phyloP scores from a whole-genome alignment of 2,329 filamentous ascomycete species.

The Penicillium verrucosum region DNA sequence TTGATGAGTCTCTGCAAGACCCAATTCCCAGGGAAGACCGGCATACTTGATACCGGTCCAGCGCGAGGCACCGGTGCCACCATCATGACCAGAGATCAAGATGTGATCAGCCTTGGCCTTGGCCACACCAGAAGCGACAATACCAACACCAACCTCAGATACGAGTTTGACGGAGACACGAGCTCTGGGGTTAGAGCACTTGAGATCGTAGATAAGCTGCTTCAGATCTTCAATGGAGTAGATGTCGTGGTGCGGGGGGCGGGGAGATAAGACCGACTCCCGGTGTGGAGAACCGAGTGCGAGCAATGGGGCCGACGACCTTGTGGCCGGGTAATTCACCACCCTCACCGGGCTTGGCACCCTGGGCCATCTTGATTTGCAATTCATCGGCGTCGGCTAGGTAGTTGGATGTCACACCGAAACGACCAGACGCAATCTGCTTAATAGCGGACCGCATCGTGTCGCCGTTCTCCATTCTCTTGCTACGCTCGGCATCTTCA shows the following conservation, averaged over 20 bases:
- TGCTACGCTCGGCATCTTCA: constrained; percentile 87
- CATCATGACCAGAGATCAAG: constrained; percentile 92
- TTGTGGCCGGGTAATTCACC: constrained; percentile 97
- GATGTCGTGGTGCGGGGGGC: constrained; percentile 91
- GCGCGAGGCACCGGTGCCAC: constrained; percentile 91
- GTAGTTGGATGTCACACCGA: constrained; percentile 93
- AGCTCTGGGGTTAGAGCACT: constrained; percentile 89
- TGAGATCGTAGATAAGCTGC: constrained; percentile 95
- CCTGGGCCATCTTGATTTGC: constrained; percentile 99
- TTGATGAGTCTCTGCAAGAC: constrained; percentile 95
- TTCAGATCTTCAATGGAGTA: constrained; percentile 98
- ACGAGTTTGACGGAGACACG: constrained; percentile 96
- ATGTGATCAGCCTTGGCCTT: constrained; percentile 98
- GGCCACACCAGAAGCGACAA: constrained; percentile 93
- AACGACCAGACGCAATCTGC: constrained; percentile 92
- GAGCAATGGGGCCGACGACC: constrained; percentile 88
- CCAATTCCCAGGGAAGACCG: constrained; percentile 92
- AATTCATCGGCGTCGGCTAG: constrained; percentile 92
- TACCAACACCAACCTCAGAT: constrained; percentile 94
- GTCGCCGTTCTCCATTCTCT: constrained; percentile 83
- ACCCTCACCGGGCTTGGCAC: constrained; percentile 95
- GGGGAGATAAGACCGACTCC: constrained; percentile 95
- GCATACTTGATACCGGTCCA: constrained; percentile 99
- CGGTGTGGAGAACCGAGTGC: constrained; percentile 91
- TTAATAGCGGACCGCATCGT: constrained; percentile 98